Percentiles rank a stretch among this genome's conserved stretches.
Conservation (phyloP, 805 yeast species). For the Candida michaelii region DNA sequence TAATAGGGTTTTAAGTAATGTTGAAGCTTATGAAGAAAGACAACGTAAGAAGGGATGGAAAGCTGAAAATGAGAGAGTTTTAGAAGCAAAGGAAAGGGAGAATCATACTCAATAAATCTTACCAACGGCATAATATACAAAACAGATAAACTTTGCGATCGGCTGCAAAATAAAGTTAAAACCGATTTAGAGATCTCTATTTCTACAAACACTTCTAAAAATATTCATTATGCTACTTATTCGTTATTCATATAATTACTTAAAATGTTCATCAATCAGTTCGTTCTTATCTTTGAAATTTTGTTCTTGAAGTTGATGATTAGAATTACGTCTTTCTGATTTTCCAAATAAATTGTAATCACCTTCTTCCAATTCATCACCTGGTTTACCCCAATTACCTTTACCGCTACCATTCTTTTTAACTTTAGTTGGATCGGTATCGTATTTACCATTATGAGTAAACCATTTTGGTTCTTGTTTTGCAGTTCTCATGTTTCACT, state of each 20-base stretch:
- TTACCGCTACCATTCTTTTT: conserved; percentile 86
- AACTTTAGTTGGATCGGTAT: conserved; percentile 70
- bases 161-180: no score
- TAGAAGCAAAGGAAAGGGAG: conserved; percentile 26
- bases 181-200: no score
- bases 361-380: conserved; percentile 71
- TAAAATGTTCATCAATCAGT: conserved; percentile 8
- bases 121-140: no score
- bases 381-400: conserved; percentile 83
- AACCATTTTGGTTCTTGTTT: conserved; percentile 68
- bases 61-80: conserved; percentile 42
- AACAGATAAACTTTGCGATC: no score
- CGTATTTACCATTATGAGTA: conserved; percentile 69
- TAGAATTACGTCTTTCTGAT: conserved; percentile 39
- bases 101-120: no score
- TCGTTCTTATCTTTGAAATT: conserved; percentile 18
- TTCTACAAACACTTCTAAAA: no score
- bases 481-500: conserved; percentile 3
- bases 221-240: no score
- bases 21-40: conserved; percentile 76
- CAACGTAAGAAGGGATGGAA: conserved; percentile 87
- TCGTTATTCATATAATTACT: no score
- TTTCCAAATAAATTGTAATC: conserved; percentile 18
- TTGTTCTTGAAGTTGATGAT: conserved; percentile 36
- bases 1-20: conserved; percentile 66